Base-by-base conservation (phyloP, 371 early-diverging fungal genomes). In the Batkoa obscura region DNA sequence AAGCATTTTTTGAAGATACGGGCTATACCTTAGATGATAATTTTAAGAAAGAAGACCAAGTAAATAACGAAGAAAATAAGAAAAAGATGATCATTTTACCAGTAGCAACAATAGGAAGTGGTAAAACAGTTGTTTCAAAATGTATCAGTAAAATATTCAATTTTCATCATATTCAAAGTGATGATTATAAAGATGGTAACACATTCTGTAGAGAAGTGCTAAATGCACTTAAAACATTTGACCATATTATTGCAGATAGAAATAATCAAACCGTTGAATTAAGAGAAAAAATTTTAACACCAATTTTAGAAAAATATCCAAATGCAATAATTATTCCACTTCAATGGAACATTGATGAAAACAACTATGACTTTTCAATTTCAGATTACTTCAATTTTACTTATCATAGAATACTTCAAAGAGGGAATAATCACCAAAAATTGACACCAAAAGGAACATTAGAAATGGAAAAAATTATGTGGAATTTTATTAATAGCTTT, bases 71-170 rank as follows among this genome's bases (percentile, higher is more conserved):
- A 30, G 47, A 30, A 13, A 35, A 8, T 45, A 58, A 58, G 13
- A 57, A 59, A 32, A 62, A 60, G 15, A 59, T 71, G 38, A 63
- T 89, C 1, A 38, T 89, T 10, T 43, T 88, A 32, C 84, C 90
- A 1, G 71, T 88, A 38, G 86, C 78, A 13, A 72, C 78, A 6
- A 75, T 84, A 49, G 89, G 81, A 12, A 75, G 73, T 46, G 90
- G 81, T 35, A 68, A 66, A 32, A 13, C 55, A 9, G 5, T 15
- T 2, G 32, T 54, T 31, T n/a, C 15, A 9, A 17, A 15, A 33
- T 32, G 39, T 6, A 32, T 2, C 37, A 5, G 23, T 6, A 5
- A 23, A 15, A 13, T 54, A n/a, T 33, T 33, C 43, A 17, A 17
- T 33, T 54, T 41, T 10, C 23, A 23, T 12, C 38, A 33, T n/a